Percentiles rank a stretch among this genome's conserved stretches.
Conservation (phyloP, 768 basidiomycete genomes). For the Boletus barrowsii region DNA sequence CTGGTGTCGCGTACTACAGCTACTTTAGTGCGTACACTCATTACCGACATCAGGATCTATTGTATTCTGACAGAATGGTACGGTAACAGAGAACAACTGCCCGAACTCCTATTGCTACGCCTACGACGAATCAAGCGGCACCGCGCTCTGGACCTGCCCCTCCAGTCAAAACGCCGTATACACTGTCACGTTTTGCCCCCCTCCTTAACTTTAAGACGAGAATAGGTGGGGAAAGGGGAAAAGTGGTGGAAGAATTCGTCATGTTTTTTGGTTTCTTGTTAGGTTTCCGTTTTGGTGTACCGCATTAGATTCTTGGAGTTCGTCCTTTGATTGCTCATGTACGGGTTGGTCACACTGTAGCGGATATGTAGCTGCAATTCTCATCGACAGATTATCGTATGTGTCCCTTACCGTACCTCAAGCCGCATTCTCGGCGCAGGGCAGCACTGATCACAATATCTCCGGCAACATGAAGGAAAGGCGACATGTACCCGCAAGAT, state of each 20-base stretch:
- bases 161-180: slow-evolving; percentile 37
- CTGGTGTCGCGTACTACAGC: slow-evolving; percentile 38
- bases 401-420: too few relatives aligned
- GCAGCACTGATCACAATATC: too few relatives aligned
- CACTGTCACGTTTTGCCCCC: slow-evolving; percentile 46
- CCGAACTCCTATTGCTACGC: slow-evolving; percentile 51
- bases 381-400: too few relatives aligned
- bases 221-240: not conserved
- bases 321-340: too few relatives aligned
- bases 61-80: slow-evolving; percentile 1
- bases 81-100: slow-evolving; percentile 36
- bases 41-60: not conserved
- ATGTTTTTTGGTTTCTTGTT: not conserved
- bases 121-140: slow-evolving; percentile 46
- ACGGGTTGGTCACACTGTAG: too few relatives aligned
- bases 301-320: too few relatives aligned
- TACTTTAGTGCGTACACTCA: slow-evolving; percentile 42
- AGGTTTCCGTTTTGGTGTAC: too few relatives aligned
- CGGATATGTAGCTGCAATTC: too few relatives aligned
- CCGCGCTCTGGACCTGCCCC: slow-evolving; percentile 45
- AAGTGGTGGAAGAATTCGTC: not conserved
- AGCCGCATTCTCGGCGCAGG: too few relatives aligned
- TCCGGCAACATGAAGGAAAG: too few relatives aligned
- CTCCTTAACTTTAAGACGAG: slow-evolving; percentile 1
- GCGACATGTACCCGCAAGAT: too few relatives aligned